Conservation (phyloP, 2,329 filamentous ascomycete genomes). For the Apiospora malaysiana region DNA sequence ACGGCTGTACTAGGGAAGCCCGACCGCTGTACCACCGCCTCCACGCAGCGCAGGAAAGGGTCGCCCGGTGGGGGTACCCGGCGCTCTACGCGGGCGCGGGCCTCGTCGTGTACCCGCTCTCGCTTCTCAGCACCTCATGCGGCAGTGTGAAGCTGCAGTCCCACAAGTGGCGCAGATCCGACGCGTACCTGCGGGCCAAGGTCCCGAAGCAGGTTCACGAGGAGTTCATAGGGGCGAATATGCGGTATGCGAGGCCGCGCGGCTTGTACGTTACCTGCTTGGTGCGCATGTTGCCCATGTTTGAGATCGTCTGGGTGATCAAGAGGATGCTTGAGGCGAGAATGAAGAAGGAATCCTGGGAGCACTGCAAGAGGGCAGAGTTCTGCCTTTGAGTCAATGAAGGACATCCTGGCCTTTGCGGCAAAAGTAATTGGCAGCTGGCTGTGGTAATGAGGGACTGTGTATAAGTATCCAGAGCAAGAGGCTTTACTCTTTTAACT, state of each 20-base stretch:
- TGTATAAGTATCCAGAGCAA: no score
- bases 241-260: background rate
- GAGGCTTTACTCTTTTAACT: no score
- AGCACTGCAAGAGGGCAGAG: background rate
- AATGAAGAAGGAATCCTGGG: background rate
- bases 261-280: background rate
- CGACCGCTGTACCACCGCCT: no score
- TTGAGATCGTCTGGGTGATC: background rate
- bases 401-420: no score
- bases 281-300: background rate
- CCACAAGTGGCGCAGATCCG: background rate
- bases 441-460: no score
- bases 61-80: background rate
- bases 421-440: no score
- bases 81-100: background rate
- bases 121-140: background rate
- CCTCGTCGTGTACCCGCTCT: background rate
- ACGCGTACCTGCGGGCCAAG: background rate
- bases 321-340: background rate
- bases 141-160: background rate
- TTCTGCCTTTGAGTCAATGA: no score
- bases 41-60: background rate
- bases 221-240: background rate
- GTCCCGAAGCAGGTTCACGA: background rate
- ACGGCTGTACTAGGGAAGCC: no score